Evolutionary conservation across 2,329 filamentous ascomycete species (phyloP).

Genomic region (Sporothrix brasiliensis): DNA sequence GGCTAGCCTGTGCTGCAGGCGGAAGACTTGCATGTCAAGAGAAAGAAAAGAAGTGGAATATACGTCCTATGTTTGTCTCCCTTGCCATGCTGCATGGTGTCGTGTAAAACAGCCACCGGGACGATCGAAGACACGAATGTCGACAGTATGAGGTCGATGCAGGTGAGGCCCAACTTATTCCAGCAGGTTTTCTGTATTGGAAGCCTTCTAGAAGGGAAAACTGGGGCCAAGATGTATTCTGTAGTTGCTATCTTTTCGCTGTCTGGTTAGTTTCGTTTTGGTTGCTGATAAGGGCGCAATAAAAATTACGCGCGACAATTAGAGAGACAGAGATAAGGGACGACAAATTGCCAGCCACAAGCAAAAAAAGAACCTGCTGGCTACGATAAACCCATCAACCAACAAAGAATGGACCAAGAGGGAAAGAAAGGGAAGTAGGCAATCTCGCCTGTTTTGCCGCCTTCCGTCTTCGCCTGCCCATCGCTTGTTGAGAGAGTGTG

Average conservation of each 20-base stretch:
- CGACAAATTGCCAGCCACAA: background rate
- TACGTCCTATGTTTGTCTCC: background rate
- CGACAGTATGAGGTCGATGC: background rate
- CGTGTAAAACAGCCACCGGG: background rate
- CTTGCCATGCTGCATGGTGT: slow-evolving; percentile 12
- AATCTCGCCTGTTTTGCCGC: background rate
- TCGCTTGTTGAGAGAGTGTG: background rate
- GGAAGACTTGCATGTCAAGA: background rate
- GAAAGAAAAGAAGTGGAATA: background rate
- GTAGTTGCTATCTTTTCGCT: slow-evolving; percentile 17
- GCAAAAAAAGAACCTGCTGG: background rate
- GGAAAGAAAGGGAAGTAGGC: background rate
- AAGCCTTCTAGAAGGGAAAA: slow-evolving; percentile 35
- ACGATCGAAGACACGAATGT: background rate
- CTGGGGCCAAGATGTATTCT: background rate
- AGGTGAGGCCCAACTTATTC: slow-evolving; percentile 5
- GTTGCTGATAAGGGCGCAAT: slow-evolving; percentile 28
- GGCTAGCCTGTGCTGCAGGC: background rate
- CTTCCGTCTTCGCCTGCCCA: background rate
- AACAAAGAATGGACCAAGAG: background rate
- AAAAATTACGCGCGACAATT: slow-evolving; percentile 26
- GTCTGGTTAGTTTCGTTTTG: background rate
- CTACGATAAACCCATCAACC: background rate
- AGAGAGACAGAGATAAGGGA: slow-evolving; percentile 19
- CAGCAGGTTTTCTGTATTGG: slow-evolving; percentile 25